These are phyloP conservation scores for Aureobasidium sp. DNA, from an alignment of 2,329 filamentous ascomycete species.

Conservation along the genomic window DNA sequence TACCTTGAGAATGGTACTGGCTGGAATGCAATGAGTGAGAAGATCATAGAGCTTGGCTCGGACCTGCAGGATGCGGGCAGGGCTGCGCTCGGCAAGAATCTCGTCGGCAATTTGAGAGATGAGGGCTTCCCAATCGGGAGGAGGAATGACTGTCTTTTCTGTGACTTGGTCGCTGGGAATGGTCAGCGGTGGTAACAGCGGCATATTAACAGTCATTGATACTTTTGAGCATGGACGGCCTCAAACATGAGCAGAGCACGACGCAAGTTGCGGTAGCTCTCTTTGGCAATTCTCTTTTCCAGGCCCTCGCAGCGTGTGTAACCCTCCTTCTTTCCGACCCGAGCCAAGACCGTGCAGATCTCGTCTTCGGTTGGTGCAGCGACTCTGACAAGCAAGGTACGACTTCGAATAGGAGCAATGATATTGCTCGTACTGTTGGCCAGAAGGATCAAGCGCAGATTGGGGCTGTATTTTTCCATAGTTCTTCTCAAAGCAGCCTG, in stretches of 20 bases:
- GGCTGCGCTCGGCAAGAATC: conserved; percentile 89
- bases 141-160: conserved; percentile 80
- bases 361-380: conserved; percentile 79
- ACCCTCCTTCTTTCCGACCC: conserved; percentile 67
- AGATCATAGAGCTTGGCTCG: conserved; percentile 94
- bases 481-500: conserved; percentile 90
- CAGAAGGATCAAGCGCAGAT: conserved; percentile 80
- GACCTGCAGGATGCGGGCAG: conserved; percentile 76
- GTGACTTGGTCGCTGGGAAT: conserved; percentile 71
- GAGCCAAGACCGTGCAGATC: conserved; percentile 66
- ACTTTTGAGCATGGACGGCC: conserved; percentile 96
- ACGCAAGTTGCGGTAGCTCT: conserved; percentile 84
- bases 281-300: conserved; percentile 76
- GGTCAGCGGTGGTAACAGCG: conserved; percentile 15
- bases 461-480: conserved; percentile 99
- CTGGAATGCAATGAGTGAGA: conserved; percentile 91
- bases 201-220: conserved; percentile 31
- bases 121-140: conserved; percentile 93
- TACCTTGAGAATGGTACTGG: conserved; percentile 83
- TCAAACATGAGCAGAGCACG: conserved; percentile 94
- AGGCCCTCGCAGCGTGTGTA: conserved; percentile 70
- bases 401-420: conserved; percentile 91
- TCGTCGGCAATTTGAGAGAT: conserved; percentile 85
- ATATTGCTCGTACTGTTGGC: conserved; percentile 98
- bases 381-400: conserved; percentile 85